phyloP scores from a whole-genome alignment of 805 yeast genomes.

The Ogataea nonfermentans region DNA sequence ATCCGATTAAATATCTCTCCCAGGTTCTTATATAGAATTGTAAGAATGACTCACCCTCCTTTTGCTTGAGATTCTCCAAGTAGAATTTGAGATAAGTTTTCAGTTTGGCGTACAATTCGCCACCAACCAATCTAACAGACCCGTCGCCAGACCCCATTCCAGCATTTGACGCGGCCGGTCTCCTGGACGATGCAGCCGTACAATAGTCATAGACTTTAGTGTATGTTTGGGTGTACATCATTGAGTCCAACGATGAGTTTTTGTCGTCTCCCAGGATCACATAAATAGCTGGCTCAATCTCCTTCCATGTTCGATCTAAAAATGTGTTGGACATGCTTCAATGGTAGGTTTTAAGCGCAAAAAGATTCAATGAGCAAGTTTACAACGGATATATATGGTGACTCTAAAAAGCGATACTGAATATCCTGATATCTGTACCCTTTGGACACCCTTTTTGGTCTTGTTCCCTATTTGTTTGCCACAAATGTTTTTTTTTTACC shows the following conservation, averaged over 20 bases:
- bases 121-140: conserved; percentile 63
- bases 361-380: neutral
- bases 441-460: neutral
- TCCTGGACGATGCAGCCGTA: conserved; percentile 68
- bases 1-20: conserved; percentile 88
- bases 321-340: conserved; percentile 24
- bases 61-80: conserved; percentile 48
- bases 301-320: conserved; percentile 57
- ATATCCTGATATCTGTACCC: neutral
- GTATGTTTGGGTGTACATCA: conserved; percentile 85
- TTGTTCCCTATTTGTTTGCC: conserved; percentile 15
- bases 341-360: neutral
- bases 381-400: neutral
- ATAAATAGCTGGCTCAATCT: conserved; percentile 73
- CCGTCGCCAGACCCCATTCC: conserved; percentile 27
- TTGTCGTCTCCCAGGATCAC: conserved; percentile 69
- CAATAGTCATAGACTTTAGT: conserved; percentile 93
- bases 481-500: conserved; percentile 13
- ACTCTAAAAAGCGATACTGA: neutral
- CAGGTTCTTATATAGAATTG: conserved; percentile 84
- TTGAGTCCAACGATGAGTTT: conserved; percentile 57
- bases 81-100: conserved; percentile 64
- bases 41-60: conserved; percentile 63
- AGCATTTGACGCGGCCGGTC: conserved; percentile 29
- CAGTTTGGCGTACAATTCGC: conserved; percentile 77